Evolutionary conservation across 2,329 filamentous ascomycete species (phyloP).

Genomic region (Penicillium sp.): DNA sequence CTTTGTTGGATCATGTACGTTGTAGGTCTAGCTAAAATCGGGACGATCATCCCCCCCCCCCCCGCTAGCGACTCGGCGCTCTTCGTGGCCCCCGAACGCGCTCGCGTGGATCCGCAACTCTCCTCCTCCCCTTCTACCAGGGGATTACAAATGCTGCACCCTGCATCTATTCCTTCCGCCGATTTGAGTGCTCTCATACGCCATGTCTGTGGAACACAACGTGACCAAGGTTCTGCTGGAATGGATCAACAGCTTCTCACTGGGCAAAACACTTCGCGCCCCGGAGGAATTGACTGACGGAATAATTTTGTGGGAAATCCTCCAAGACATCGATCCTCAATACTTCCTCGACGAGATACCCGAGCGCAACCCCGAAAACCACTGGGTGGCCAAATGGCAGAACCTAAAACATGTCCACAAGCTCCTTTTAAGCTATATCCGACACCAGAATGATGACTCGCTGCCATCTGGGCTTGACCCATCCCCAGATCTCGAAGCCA

Average conservation of each 20-base stretch:
- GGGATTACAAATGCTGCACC: slow-evolving; percentile 16
- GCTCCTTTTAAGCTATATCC: slow-evolving; percentile 46
- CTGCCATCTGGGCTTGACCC: slow-evolving; percentile 43
- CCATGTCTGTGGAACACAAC: slow-evolving; percentile 47
- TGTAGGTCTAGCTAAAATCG: neutral
- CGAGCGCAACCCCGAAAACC: slow-evolving; percentile 43
- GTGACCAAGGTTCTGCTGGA: slow-evolving; percentile 48
- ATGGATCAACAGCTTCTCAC: slow-evolving; percentile 49
- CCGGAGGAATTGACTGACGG: slow-evolving; percentile 47
- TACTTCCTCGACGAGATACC: slow-evolving; percentile 50
- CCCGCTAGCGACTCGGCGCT: slow-evolving; percentile 19
- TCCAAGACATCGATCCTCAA: slow-evolving; percentile 50
- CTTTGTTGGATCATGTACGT: neutral
- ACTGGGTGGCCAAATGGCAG: slow-evolving; percentile 51
- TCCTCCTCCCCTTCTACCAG: slow-evolving; percentile 3
- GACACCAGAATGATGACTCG: slow-evolving; percentile 45
- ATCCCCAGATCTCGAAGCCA: slow-evolving; percentile 47
- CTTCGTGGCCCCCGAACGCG: slow-evolving; percentile 18
- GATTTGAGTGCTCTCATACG: slow-evolving; percentile 13
- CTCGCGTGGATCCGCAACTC: slow-evolving; percentile 26
- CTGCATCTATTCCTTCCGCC: slow-evolving; percentile 5
- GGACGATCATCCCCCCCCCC: slow-evolving; percentile 15
- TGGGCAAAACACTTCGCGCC: slow-evolving; percentile 43
- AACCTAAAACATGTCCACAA: slow-evolving; percentile 52
- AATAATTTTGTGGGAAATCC: slow-evolving; percentile 48